Evolutionary conservation across 768 basidiomycete genomes (phyloP).

Genomic region (Lentinula detonsa): DNA sequence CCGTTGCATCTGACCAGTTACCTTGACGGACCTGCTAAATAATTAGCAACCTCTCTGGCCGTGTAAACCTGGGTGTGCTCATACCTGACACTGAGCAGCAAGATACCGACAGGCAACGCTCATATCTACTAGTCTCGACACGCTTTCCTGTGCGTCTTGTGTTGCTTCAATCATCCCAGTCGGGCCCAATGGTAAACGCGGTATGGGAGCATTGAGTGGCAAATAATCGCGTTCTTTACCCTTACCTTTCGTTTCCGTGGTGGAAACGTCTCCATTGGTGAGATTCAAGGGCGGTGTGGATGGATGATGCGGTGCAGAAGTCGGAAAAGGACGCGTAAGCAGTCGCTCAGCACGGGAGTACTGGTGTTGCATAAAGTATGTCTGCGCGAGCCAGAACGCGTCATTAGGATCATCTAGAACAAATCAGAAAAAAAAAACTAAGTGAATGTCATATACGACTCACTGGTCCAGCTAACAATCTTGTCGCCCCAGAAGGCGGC

Average conservation of each 20-base stretch:
- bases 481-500: slow-evolving; percentile 99
- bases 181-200: slow-evolving; percentile 66
- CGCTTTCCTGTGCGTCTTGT: slow-evolving; percentile 54
- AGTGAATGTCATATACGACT: slow-evolving; percentile 19
- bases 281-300: slow-evolving; percentile 25
- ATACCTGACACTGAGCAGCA: slow-evolving; percentile 90
- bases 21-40: slow-evolving; percentile 68
- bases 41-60: not conserved
- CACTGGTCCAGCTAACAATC: slow-evolving; percentile 92
- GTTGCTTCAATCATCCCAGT: slow-evolving; percentile 67
- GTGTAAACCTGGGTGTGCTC: slow-evolving; percentile 2
- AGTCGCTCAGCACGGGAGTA: slow-evolving; percentile 92
- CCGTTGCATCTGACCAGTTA: slow-evolving; percentile 86
- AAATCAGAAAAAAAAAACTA: slow-evolving; percentile 4
- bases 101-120: slow-evolving; percentile 95
- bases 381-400: slow-evolving; percentile 98
- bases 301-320: slow-evolving; percentile 35
- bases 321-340: slow-evolving; percentile 80
- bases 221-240: slow-evolving; percentile 44
- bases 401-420: slow-evolving; percentile 89
- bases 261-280: slow-evolving; percentile 36
- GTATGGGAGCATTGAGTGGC: slow-evolving; percentile 27
- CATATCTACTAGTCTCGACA: slow-evolving; percentile 84
- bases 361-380: slow-evolving; percentile 92
- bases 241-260: slow-evolving; percentile 49